A percentile compares a stretch with the other conserved stretches of the same genome.
phyloP scores from a whole-genome alignment of 2,329 filamentous ascomycete genomes.

The Trichoderma aggressivum region DNA sequence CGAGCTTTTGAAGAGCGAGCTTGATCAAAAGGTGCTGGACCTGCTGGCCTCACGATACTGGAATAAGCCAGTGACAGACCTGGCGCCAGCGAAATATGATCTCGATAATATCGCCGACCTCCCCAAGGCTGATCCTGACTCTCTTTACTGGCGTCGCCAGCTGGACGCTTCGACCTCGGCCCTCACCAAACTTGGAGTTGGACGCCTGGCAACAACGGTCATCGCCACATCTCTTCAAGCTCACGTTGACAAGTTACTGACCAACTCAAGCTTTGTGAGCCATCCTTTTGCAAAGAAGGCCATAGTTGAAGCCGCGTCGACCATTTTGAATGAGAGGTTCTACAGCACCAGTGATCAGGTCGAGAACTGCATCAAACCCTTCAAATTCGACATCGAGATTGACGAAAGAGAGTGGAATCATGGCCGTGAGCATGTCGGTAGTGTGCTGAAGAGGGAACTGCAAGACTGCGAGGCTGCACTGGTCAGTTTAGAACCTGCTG shows the following conservation, averaged over 20 bases:
- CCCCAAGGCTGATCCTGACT: constrained; percentile 79
- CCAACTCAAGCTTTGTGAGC: constrained; percentile 76
- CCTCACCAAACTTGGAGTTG: constrained; percentile 90
- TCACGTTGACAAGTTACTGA: constrained; percentile 75
- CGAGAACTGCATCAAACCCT: constrained; percentile 98
- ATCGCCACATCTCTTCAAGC: constrained; percentile 84
- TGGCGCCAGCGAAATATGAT: constrained; percentile 64
- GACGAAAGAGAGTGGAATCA: constrained; percentile 85
- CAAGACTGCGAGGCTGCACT: constrained; percentile 77
- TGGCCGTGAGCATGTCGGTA: constrained; percentile 77
- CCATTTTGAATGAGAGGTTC: constrained; percentile 88
- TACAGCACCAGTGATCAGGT: constrained; percentile 98
- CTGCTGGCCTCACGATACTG: constrained; percentile 91
- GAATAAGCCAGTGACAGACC: constrained; percentile 90
- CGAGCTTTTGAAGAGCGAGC: constrained; percentile 82
- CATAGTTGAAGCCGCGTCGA: constrained; percentile 87
- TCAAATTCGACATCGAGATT: constrained; percentile 96
- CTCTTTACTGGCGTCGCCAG: constrained; percentile 88
- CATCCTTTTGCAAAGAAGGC: constrained; percentile 91
- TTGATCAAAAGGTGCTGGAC: constrained; percentile 93
- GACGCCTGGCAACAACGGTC: constrained; percentile 85
- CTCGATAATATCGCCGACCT: constrained; percentile 72
- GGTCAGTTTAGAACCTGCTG: constrained; percentile 68
- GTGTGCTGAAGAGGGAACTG: constrained; percentile 82
- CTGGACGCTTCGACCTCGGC: constrained; percentile 88